Conservation (phyloP, 1,284 basidiomycete genomes). For the Vanrija humicola region DNA sequence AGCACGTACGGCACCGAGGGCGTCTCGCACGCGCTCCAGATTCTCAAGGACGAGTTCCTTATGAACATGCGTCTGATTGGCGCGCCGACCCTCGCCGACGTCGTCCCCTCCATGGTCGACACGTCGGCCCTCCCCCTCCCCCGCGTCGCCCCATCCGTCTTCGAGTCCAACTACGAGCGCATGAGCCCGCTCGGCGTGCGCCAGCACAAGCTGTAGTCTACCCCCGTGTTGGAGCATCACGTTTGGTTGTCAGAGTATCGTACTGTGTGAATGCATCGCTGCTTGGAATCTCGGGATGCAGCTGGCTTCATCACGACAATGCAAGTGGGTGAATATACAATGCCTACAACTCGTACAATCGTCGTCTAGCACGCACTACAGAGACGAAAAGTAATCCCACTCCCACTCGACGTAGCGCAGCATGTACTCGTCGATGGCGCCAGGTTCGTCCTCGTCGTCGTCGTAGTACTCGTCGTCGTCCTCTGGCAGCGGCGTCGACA, state of each 20-base stretch:
- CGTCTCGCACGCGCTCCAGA: constrained; percentile 69
- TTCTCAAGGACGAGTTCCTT: constrained; percentile 84
- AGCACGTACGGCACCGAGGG: constrained; percentile 79
- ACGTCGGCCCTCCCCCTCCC: constrained; percentile 56
- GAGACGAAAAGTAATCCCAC: constrained; percentile 63
- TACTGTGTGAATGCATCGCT: too few relatives aligned
- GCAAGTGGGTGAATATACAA: too few relatives aligned
- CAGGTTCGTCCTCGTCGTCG: constrained; percentile 54
- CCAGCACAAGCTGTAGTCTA: too few relatives aligned
- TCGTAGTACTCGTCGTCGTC: constrained; percentile 41
- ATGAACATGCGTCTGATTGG: constrained; percentile 89
- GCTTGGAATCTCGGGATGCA: too few relatives aligned
- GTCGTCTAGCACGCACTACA: background rate
- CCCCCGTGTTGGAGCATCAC: too few relatives aligned
- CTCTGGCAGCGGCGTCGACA: constrained; percentile 20
- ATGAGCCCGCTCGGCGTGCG: background rate
- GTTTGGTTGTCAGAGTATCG: too few relatives aligned
- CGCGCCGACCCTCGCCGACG: constrained; percentile 68
- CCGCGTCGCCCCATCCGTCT: constrained; percentile 68
- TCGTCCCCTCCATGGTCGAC: constrained; percentile 85
- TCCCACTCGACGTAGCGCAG: constrained; percentile 68
- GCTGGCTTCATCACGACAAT: too few relatives aligned
- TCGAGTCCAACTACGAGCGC: constrained; percentile 60
- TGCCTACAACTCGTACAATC: background rate
- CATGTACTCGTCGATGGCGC: constrained; percentile 76